phyloP scores from a whole-genome alignment of 257 asterid genomes.

The Eucommia ulmoides region DNA sequence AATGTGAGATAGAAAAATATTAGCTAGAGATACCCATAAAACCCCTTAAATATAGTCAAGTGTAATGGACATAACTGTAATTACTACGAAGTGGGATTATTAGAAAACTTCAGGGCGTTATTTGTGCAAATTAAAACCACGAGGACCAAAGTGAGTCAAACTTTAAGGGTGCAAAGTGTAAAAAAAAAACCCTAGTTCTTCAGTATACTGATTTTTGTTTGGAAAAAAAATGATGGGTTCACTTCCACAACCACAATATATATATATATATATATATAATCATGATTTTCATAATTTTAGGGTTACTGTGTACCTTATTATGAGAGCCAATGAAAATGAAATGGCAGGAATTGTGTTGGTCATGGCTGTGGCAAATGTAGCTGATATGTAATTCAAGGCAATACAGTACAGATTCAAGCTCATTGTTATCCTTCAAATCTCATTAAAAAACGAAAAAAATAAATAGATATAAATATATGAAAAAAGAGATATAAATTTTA shows the following conservation, averaged over 20 bases:
- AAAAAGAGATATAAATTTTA: too few relatives aligned
- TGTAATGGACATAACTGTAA: too few relatives aligned
- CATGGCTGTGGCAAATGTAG: conserved; percentile 50
- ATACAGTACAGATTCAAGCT: conserved; percentile 30
- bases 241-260: neutral
- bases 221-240: neutral
- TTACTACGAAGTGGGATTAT: too few relatives aligned
- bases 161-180: too few relatives aligned
- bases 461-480: neutral
- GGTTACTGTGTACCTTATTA: conserved; percentile 20
- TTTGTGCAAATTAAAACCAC: too few relatives aligned
- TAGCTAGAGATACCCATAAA: too few relatives aligned
- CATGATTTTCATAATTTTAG: neutral
- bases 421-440: conserved; percentile 30
- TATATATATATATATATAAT: too few relatives aligned
- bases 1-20: too few relatives aligned
- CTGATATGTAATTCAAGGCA: conserved; percentile 35
- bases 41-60: too few relatives aligned
- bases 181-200: neutral
- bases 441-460: neutral
- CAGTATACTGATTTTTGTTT: too few relatives aligned
- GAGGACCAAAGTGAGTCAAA: neutral
- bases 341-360: conserved; percentile 37
- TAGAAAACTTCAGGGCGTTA: too few relatives aligned
- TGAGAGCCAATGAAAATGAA: conserved; percentile 44